A percentile compares a stretch with the other conserved stretches of the same genome.
Conservation (phyloP, 1,284 basidiomycete species). For the Ganoderma multipileum region DNA sequence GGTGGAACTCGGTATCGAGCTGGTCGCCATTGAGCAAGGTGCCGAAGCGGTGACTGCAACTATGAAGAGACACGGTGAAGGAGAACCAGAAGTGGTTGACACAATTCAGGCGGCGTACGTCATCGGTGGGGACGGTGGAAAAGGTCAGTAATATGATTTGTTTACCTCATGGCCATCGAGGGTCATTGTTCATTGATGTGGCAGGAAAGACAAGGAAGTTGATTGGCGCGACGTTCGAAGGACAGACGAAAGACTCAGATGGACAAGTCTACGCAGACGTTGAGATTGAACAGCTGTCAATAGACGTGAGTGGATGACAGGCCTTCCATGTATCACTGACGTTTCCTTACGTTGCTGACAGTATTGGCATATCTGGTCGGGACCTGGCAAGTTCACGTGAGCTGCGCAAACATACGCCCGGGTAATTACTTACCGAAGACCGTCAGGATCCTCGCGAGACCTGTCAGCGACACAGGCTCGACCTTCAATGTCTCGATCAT, state of each 20-base stretch:
- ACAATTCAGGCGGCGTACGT: constrained; percentile 35
- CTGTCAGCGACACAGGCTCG: constrained; percentile 1
- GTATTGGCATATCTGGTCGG: constrained; percentile 43
- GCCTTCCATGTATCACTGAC: not conserved
- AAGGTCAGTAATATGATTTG: constrained; percentile 33
- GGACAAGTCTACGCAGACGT: constrained; percentile 42
- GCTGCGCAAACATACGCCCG: not conserved
- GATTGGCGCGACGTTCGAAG: constrained; percentile 42
- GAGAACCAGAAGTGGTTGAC: constrained; percentile 17
- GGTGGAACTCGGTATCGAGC: constrained; percentile 41
- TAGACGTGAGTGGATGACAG: constrained; percentile 26
- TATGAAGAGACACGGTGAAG: constrained; percentile 5
- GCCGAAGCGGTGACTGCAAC: constrained; percentile 33
- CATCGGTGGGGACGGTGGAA: constrained; percentile 47
- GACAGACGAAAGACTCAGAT: constrained; percentile 40
- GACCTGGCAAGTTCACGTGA: constrained; percentile 26
- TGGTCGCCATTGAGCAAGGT: constrained; percentile 37
- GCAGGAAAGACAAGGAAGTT: constrained; percentile 32
- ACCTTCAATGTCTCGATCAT: constrained; percentile 17
- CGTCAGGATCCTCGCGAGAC: constrained; percentile 16
- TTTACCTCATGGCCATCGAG: not conserved
- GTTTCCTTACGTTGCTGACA: constrained; percentile 14
- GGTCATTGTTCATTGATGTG: constrained; percentile 26
- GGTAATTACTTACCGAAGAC: not conserved
- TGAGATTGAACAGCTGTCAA: constrained; percentile 35